A percentile compares a stretch with the other conserved stretches of the same genome.
phyloP scores from a whole-genome alignment of 345 rosid genomes.

The Aquilaria sinensis region DNA sequence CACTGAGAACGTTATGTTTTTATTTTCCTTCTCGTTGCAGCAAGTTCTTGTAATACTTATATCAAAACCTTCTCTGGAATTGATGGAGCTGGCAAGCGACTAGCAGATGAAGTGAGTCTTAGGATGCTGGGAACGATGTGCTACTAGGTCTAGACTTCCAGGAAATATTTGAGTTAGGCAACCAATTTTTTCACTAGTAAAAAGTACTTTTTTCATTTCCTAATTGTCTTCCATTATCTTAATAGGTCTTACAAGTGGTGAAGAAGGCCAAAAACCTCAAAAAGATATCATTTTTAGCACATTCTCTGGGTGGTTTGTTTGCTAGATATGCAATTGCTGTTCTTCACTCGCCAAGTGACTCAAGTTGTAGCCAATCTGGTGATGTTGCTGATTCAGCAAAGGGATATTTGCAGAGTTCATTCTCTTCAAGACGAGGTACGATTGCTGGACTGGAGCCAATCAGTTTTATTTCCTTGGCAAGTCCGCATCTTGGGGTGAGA shows the following conservation, averaged over 20 bases:
- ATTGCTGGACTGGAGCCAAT: slow-evolving; percentile 90
- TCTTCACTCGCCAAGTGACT: slow-evolving; percentile 49
- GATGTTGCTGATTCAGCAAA: slow-evolving; percentile 22
- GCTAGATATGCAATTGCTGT: slow-evolving; percentile 82
- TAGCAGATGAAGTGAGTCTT: slow-evolving; percentile 84
- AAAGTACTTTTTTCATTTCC: not conserved
- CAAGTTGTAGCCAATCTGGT: slow-evolving; percentile 19
- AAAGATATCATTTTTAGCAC: slow-evolving; percentile 89
- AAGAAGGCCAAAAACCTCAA: slow-evolving; percentile 62
- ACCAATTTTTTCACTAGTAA: not conserved
- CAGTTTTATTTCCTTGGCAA: slow-evolving; percentile 93
- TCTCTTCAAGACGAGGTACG: slow-evolving; percentile 38
- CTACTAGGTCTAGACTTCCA: not conserved
- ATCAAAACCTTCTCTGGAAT: slow-evolving; percentile 83
- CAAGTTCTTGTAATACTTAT: slow-evolving; percentile 78
- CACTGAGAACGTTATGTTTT: not conserved
- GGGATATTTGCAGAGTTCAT: slow-evolving; percentile 22
- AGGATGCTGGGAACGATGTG: not conserved
- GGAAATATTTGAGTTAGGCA: not conserved
- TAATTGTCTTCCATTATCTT: slow-evolving; percentile 8
- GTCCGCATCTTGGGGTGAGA: slow-evolving; percentile 98
- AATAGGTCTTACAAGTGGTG: slow-evolving; percentile 70
- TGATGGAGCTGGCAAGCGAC: slow-evolving; percentile 91
- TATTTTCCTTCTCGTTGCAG: slow-evolving; percentile 39
- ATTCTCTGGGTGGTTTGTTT: slow-evolving; percentile 97